Percentiles rank a stretch among this genome's conserved stretches.
Conservation (phyloP, 495 filamentous ascomycete species). For the Articulospora tetracladia region DNA sequence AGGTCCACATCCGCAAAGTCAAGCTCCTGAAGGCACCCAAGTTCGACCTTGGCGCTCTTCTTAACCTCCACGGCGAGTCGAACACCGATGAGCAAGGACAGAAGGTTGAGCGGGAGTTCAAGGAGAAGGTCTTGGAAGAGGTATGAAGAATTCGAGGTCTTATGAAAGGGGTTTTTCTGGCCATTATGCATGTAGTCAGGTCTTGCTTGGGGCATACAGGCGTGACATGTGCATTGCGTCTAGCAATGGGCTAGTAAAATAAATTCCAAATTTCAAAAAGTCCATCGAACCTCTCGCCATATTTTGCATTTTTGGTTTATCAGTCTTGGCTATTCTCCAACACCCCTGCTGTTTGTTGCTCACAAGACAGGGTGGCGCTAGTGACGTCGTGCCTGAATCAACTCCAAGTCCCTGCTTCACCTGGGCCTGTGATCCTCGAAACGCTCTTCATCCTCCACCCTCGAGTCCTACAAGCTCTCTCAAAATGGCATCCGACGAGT, state of each 20-base stretch:
- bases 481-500: conserved; percentile 43
- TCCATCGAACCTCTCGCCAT: background rate
- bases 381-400: conserved; percentile 20
- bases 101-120: conserved; percentile 99
- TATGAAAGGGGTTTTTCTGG: conserved; percentile 43
- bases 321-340: background rate
- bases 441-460: background rate
- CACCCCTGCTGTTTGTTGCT: background rate
- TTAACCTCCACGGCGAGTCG: conserved; percentile 95
- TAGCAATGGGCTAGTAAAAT: conserved; percentile 38
- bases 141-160: conserved; percentile 62
- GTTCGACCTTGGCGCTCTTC: conserved; percentile 95
- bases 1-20: conserved; percentile 99
- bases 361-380: conserved; percentile 13
- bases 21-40: conserved; percentile 97
- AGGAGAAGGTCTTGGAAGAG: conserved; percentile 88
- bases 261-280: conserved; percentile 24
- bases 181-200: conserved; percentile 28
- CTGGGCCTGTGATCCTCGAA: background rate
- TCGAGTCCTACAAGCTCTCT: background rate
- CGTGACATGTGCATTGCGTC: conserved; percentile 43
- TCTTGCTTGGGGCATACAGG: conserved; percentile 50
- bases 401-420: background rate
- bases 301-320: background rate
- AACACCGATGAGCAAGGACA: conserved; percentile 93